Base-by-base conservation (phyloP, 2,329 filamentous ascomycete genomes). In the Pleomassaria siparia region DNA sequence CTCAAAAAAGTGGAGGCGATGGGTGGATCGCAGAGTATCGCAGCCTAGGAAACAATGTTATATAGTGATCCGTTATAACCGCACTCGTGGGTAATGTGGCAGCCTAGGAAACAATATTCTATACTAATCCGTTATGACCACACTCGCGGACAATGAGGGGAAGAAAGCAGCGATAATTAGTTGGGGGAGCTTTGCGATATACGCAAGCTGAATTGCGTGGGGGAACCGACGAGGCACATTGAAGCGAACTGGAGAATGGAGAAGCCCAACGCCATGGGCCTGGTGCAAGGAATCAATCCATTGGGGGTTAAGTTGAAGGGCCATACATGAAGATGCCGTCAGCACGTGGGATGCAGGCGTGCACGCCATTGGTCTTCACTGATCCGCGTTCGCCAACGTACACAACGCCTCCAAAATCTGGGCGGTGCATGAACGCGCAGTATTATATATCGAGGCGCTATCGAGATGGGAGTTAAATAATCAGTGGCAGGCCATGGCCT, bases 221-320 rank as follows among this genome's bases (percentile, higher is more conserved):
- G 60, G 63, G 58, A 48, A 16, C 32, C 13, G 32, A 18, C 15
- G n/a, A 20, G 32, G 32, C 32, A 35, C 32, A 35, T 35, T 35
- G 16, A 12, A 13, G 32, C 32, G 9, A 26, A 32, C 41, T 20
- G 32, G 43, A 21, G 45, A 42, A 53, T 22, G 28, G 18, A 29
- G 40, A 41, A 44, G 49, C 44, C 56, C 58, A 53, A 48, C 46
- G 54, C 58, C 59, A 59, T 55, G 58, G 58, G 54, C 41, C 49
- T 58, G 58, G 47, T 53, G 47, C 22, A 44, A 29, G 37, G 45
- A n/a, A n/a, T n/a, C n/a, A n/a, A n/a, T n/a, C n/a, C n/a, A n/a
- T n/a, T n/a, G n/a, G n/a, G n/a, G n/a, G n/a, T n/a, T n/a, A n/a
- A n/a, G n/a, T 21, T 30, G 32, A 43, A 35, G 28, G 41, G 15